These are phyloP conservation scores for Polyporus tsugae DNA, from an alignment of 1,284 basidiomycete species.

Conservation along the genomic window DNA sequence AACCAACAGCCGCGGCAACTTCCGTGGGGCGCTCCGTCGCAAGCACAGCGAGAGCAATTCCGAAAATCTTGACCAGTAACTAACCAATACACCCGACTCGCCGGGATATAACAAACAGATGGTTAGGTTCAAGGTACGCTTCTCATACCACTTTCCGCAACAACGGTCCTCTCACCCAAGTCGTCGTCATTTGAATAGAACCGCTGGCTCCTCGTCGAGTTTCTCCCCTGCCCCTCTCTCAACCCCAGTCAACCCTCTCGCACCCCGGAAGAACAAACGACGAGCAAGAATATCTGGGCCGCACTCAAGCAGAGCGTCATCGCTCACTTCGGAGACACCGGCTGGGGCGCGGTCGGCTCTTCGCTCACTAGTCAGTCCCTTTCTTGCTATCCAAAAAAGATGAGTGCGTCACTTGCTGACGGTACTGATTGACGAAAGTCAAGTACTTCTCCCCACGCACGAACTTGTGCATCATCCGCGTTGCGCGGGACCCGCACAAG, in stretches of 20 bases:
- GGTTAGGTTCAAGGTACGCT: slow-evolving; percentile 76
- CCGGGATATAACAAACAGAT: slow-evolving; percentile 40
- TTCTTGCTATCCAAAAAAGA: background rate
- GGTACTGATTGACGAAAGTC: slow-evolving; percentile 51
- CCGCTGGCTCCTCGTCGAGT: slow-evolving; percentile 81
- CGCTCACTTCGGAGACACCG: slow-evolving; percentile 77
- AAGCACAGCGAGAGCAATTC: too few relatives aligned
- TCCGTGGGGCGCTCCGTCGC: too few relatives aligned
- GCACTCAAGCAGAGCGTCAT: slow-evolving; percentile 77
- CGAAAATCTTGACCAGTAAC: too few relatives aligned
- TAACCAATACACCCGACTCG: too few relatives aligned
- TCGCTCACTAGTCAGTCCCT: slow-evolving; percentile 65
- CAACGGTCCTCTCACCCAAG: slow-evolving; percentile 11
- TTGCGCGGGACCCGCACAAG: slow-evolving; percentile 76
- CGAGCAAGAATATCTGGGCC: slow-evolving; percentile 67
- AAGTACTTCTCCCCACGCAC: slow-evolving; percentile 86
- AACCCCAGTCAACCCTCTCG: slow-evolving; percentile 14
- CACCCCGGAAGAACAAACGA: slow-evolving; percentile 20
- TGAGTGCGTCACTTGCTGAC: background rate
- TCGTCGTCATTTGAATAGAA: slow-evolving; percentile 53
- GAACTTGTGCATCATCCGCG: slow-evolving; percentile 79
- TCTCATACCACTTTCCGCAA: too few relatives aligned
- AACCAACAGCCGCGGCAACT: too few relatives aligned
- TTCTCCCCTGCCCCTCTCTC: slow-evolving; percentile 66
- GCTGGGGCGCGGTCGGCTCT: slow-evolving; percentile 79